Evolutionary conservation across 805 yeast genomes (phyloP), one percentile per base, ranked within the genome.

Genomic region (Sugiyamaella americana): DNA sequence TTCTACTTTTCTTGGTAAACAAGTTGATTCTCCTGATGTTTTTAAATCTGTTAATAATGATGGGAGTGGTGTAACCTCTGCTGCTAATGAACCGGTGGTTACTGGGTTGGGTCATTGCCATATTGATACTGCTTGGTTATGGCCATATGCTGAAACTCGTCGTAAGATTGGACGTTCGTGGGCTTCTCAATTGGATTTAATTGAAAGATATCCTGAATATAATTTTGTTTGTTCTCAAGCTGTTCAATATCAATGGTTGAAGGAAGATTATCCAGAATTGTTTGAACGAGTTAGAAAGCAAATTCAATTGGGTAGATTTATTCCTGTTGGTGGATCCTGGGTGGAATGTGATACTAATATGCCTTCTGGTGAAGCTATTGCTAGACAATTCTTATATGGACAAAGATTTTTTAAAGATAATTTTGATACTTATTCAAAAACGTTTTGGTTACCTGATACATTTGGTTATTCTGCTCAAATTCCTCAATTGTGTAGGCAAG

Each of bases 61-160:
- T n/a, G n/a, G 36, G 8, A 69, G 71, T 21, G n/a, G n/a, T n/a
- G n/a, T n/a, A n/a, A n/a, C n/a, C n/a, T 69, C 59, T 19, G 59
- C 65, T 30, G 41, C 55, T 48, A 41, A 59, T 46, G 55, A 49
- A 21, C 68, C 55, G 48, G 54, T 60, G 32, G 95, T 88, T 8
- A 82, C 70, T 63, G 95, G 85, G 5, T 75, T 93, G 53, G 98
- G 98, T 38, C 86, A 93, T 62, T 93, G 98, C 63, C 98, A 89
- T 63, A 89, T 89, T 56, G 98, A 91, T 60, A 91, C 98, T 18
- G 98, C 98, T 17, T 91, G 98, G 98, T 72, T 88, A 49, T 91
- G 98, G 98, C 98, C 97, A 13, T 91, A 85, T 71, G 97, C 95
- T 2, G 97, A 93, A 63, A 87, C 98, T 1, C 80, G 86, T 56